Conservation (phyloP, 108 stramenopile species). For the Schizochytrium sp. region DNA sequence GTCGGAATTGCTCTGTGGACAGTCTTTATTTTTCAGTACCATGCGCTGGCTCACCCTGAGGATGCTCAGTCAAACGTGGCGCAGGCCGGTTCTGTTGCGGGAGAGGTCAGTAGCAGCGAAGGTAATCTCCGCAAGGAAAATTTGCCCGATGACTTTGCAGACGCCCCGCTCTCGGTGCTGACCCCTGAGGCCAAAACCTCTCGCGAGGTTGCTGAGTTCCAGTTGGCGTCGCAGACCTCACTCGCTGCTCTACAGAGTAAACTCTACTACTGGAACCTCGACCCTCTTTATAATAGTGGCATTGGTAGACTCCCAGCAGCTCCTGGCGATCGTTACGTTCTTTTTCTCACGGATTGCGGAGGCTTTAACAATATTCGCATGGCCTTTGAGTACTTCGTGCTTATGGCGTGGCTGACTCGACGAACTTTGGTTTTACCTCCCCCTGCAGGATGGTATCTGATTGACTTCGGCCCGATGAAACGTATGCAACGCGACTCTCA, state of each 20-base stretch:
- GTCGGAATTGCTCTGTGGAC: background rate
- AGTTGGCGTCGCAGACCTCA: background rate
- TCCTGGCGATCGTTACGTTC: constrained; percentile 26
- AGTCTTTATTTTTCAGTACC: background rate
- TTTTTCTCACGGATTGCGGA: constrained; percentile 38
- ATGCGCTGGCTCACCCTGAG: background rate
- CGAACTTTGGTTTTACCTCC: constrained; percentile 28
- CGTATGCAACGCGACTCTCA: background rate
- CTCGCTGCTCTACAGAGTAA: constrained; percentile 42
- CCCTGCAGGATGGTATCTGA: constrained; percentile 41
- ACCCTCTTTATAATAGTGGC: constrained; percentile 34
- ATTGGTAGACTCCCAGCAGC: background rate
- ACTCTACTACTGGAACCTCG: constrained; percentile 57
- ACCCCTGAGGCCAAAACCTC: background rate
- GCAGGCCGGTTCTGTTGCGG: background rate
- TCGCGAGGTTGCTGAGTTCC: constrained; percentile 6
- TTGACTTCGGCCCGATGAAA: constrained; percentile 38
- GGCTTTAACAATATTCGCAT: constrained; percentile 60
- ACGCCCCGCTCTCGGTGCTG: background rate
- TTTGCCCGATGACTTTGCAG: background rate
- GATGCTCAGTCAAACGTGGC: background rate
- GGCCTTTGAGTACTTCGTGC: constrained; percentile 57
- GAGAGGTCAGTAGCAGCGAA: background rate
- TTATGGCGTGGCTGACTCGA: constrained; percentile 60
- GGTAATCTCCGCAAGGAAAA: background rate